These are phyloP conservation scores for Candida sithepensis DNA, from an alignment of 805 yeast species.

Conservation along the genomic window DNA sequence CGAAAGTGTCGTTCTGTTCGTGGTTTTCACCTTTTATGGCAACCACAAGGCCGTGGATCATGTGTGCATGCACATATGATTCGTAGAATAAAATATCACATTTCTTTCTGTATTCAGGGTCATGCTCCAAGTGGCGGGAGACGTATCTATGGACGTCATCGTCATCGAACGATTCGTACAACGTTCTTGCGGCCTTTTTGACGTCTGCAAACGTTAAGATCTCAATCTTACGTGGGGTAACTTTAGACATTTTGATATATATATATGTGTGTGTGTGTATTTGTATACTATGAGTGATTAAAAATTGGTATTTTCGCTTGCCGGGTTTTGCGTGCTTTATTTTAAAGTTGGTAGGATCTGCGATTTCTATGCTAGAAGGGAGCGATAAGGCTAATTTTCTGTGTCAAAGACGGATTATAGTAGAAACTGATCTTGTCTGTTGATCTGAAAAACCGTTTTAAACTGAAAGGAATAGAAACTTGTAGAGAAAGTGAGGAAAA, in stretches of 20 bases:
- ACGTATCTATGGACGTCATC: constrained; percentile 31
- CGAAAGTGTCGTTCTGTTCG: constrained; percentile 35
- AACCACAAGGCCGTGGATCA: constrained; percentile 45
- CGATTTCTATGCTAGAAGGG: not conserved
- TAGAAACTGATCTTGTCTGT: not conserved
- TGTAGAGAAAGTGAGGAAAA: not conserved
- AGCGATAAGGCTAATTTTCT: not conserved
- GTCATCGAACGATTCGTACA: constrained; percentile 33
- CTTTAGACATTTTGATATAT: not conserved
- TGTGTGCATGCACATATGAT: constrained; percentile 48
- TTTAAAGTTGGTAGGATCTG: not conserved
- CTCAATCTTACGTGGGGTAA: constrained; percentile 23
- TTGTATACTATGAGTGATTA: not conserved
- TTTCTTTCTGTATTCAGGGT: constrained; percentile 28
- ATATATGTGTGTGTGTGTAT: not conserved
- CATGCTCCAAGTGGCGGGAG: constrained; percentile 30
- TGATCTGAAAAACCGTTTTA: not conserved
- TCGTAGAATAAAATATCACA: constrained; percentile 44
- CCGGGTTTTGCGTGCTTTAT: not conserved
- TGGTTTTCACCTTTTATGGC: constrained; percentile 44
- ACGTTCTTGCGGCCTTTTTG: constrained; percentile 33
- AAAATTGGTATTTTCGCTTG: not conserved
- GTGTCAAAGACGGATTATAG: not conserved
- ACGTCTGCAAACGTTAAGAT: constrained; percentile 26
- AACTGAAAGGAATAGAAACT: no score